Percentiles rank a stretch among this genome's conserved stretches.
phyloP scores from a whole-genome alignment of 2,329 filamentous ascomycete species.

The Monosporascus sp. region DNA sequence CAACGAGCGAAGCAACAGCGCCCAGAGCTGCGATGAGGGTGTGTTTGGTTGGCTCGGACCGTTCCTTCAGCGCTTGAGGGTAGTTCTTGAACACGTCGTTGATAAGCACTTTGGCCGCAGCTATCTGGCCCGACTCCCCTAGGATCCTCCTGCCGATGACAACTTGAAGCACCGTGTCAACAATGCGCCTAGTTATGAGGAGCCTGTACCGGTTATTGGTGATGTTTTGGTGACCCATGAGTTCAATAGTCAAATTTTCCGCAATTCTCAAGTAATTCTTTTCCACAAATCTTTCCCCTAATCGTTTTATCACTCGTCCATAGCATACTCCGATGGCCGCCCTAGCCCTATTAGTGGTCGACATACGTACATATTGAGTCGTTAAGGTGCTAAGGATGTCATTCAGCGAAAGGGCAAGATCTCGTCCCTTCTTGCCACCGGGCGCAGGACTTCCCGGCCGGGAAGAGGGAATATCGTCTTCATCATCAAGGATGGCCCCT shows the following conservation, averaged over 20 bases:
- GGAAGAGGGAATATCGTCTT: constrained; percentile 53
- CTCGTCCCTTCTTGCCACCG: constrained; percentile 59
- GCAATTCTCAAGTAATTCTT: constrained; percentile 76
- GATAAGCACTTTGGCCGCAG: constrained; percentile 74
- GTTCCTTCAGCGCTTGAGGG: constrained; percentile 80
- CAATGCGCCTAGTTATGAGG: constrained; percentile 76
- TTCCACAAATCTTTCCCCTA: constrained; percentile 82
- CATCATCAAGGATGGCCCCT: constrained; percentile 63
- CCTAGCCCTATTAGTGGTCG: constrained; percentile 74
- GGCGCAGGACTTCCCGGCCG: constrained; percentile 71
- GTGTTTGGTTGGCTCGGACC: constrained; percentile 83
- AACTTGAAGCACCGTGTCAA: constrained; percentile 78
- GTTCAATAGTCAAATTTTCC: constrained; percentile 71
- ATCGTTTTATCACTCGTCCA: constrained; percentile 67
- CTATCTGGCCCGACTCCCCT: constrained; percentile 82
- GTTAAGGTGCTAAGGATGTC: constrained; percentile 79
- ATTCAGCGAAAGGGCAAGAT: constrained; percentile 66
- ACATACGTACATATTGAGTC: constrained; percentile 69
- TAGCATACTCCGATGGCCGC: constrained; percentile 86
- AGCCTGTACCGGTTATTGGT: constrained; percentile 82
- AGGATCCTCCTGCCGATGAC: constrained; percentile 76
- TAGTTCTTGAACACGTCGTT: constrained; percentile 93
- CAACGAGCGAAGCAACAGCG: constrained; percentile 72
- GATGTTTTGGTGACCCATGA: constrained; percentile 72
- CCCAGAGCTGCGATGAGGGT: constrained; percentile 74